Percentiles rank a stretch among this genome's conserved stretches.
Conservation (phyloP, 208 protist genomes). For the Leishmania major region DNA sequence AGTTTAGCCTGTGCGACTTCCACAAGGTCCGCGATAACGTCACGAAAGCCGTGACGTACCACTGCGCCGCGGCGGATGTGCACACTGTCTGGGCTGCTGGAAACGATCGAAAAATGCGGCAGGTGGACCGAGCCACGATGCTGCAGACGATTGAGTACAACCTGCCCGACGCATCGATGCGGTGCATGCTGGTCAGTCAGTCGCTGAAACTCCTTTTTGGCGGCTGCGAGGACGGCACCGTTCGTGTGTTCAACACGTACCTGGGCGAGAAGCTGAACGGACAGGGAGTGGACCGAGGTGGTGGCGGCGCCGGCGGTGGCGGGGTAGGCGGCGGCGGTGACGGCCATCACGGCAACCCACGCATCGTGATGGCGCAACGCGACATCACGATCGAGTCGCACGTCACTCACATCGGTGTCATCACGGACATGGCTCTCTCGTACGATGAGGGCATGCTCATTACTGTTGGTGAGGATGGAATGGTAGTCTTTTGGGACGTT, state of each 20-base stretch:
- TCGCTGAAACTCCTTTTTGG: constrained; percentile 94
- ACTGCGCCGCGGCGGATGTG: constrained; percentile 81
- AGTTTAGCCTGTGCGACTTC: constrained; percentile 94
- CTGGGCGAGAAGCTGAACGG: constrained; percentile 74
- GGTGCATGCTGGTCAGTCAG: constrained; percentile 84
- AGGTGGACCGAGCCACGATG: constrained; percentile 80
- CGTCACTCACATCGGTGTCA: constrained; percentile 77
- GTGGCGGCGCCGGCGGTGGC: constrained; percentile 2
- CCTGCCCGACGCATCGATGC: constrained; percentile 73
- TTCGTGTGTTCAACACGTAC: constrained; percentile 93
- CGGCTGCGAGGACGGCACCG: constrained; percentile 92
- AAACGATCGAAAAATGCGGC: constrained; percentile 93
- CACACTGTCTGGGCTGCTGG: constrained; percentile 93
- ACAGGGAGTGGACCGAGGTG: constrained; percentile 38
- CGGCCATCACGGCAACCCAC: constrained; percentile 15
- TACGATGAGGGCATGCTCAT: constrained; percentile 95
- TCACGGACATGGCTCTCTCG: constrained; percentile 88
- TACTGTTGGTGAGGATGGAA: constrained; percentile 94
- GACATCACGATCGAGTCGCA: constrained; percentile 89
- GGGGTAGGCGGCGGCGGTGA: constrained; percentile 2
- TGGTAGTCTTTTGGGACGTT: constrained; percentile 91
- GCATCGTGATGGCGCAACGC: constrained; percentile 17
- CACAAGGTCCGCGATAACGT: constrained; percentile 93
- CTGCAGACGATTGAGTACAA: constrained; percentile 69
- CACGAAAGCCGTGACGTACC: constrained; percentile 93